Conservation (phyloP, 73 alveolate genomes). For the Symbiodinium natans region DNA sequence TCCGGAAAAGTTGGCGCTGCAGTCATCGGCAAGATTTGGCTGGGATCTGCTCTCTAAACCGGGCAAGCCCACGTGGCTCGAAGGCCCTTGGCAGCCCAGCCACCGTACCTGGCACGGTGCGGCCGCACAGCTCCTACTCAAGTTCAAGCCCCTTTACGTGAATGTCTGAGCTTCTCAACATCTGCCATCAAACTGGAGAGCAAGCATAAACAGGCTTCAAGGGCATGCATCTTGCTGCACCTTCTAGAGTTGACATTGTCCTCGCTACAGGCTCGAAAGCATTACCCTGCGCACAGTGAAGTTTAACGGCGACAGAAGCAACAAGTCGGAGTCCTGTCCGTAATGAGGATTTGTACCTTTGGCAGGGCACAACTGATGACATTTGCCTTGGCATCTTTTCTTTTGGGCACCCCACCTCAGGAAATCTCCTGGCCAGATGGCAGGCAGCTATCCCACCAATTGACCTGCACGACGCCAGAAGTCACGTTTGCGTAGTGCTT, state of each 20-base stretch:
- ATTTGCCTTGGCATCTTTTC: background rate
- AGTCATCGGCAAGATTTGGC: too few species aligned
- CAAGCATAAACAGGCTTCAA: background rate
- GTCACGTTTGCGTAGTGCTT: background rate
- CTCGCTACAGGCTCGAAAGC: background rate
- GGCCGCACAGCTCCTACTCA: too few species aligned
- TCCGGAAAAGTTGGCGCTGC: too few species aligned
- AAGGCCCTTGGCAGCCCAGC: constrained; percentile 72
- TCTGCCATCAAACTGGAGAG: too few species aligned
- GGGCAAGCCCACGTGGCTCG: constrained; percentile 28
- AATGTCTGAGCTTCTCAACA: too few species aligned
- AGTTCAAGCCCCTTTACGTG: too few species aligned
- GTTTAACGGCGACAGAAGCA: too few species aligned
- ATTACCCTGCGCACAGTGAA: background rate
- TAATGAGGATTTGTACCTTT: constrained; percentile 56
- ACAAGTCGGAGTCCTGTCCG: constrained; percentile 30
- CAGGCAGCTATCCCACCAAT: constrained; percentile 83
- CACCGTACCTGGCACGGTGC: constrained; percentile 45
- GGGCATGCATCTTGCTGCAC: constrained; percentile 47
- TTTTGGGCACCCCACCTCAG: constrained; percentile 39
- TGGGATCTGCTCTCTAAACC: too few species aligned
- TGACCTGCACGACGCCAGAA: constrained; percentile 11
- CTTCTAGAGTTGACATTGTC: constrained; percentile 73
- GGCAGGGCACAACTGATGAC: too few species aligned
- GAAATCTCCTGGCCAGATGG: constrained; percentile 70